phyloP scores from a whole-genome alignment of 371 early-diverging fungal species.

The Syncephalastrum racemosum region DNA sequence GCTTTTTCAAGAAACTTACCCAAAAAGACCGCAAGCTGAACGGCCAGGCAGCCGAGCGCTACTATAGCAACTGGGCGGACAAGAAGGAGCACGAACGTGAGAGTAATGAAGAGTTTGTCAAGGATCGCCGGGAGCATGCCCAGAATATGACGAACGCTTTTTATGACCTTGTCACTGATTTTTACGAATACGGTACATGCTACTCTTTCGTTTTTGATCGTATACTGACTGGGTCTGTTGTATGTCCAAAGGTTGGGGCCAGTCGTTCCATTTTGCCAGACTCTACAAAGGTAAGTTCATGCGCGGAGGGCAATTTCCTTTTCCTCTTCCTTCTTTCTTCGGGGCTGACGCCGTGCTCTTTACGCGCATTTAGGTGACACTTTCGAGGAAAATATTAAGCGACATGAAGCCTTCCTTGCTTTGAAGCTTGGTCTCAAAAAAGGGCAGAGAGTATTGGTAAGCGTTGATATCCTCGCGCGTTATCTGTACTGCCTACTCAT shows the following conservation, averaged over 20 bases:
- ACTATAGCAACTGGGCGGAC: conserved; percentile 42
- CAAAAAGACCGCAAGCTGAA: conserved; percentile 54
- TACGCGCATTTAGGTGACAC: conserved; percentile 45
- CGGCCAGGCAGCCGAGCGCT: conserved; percentile 38
- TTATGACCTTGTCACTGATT: conserved; percentile 65
- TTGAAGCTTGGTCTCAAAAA: conserved; percentile 60
- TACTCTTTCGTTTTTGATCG: no score
- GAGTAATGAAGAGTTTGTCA: conserved; percentile 28
- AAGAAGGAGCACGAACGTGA: conserved; percentile 22
- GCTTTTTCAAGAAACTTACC: conserved; percentile 41
- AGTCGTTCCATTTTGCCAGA: conserved; percentile 77
- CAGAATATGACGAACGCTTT: conserved; percentile 66
- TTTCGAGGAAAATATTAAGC: conserved; percentile 67
- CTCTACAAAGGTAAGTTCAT: conserved; percentile 35
- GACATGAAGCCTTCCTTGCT: conserved; percentile 77
- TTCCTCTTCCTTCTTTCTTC: no score
- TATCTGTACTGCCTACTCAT: conserved; percentile 3
- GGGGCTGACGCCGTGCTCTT: no score
- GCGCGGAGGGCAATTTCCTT: no score
- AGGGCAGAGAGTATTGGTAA: conserved; percentile 63
- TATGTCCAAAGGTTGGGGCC: conserved; percentile 66
- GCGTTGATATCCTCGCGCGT: neutral
- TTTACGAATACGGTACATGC: conserved; percentile 59
- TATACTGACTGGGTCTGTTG: neutral
- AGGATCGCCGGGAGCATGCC: conserved; percentile 43